Conservation (phyloP, 805 yeast species). For the Nakazawaea molendinolei region DNA sequence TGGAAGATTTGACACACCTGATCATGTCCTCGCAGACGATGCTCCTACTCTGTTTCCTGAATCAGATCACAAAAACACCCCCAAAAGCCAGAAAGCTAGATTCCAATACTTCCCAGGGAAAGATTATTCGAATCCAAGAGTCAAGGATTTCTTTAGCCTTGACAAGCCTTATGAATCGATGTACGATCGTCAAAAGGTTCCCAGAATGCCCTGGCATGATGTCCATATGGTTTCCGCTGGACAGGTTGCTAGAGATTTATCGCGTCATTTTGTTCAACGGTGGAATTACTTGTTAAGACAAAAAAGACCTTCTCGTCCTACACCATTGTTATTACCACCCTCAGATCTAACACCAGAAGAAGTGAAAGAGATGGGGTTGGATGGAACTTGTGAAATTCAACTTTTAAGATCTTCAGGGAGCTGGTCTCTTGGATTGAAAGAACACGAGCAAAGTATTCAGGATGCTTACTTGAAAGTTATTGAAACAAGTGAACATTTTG, state of each 20-base stretch:
- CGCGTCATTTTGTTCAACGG: constrained; percentile 93
- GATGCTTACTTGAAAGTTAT: constrained; percentile 86
- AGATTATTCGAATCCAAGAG: constrained; percentile 94
- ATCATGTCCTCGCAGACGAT: constrained; percentile 85
- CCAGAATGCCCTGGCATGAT: constrained; percentile 99
- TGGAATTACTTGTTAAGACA: constrained; percentile 94
- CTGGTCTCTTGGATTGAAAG: constrained; percentile 89
- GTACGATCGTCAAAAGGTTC: constrained; percentile 75
- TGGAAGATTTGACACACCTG: constrained; percentile 96
- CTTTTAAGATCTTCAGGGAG: constrained; percentile 80
- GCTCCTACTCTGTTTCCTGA: constrained; percentile 23
- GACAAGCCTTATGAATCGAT: constrained; percentile 86
- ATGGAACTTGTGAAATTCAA: constrained; percentile 91
- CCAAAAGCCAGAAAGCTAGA: constrained; percentile 20
- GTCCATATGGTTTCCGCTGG: constrained; percentile 95
- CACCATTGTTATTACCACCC: constrained; percentile 91
- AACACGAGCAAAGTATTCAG: constrained; percentile 84
- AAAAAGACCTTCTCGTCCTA: constrained; percentile 88
- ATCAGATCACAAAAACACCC: constrained; percentile 11
- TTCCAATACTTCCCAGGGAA: constrained; percentile 88
- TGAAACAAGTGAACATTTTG: constrained; percentile 87
- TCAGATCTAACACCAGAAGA: constrained; percentile 77
- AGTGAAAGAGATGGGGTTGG: constrained; percentile 48
- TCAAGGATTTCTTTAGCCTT: constrained; percentile 74
- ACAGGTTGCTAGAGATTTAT: constrained; percentile 85